Conservation (phyloP, 768 basidiomycete genomes). For the Strobilomyces echinocephalus region DNA sequence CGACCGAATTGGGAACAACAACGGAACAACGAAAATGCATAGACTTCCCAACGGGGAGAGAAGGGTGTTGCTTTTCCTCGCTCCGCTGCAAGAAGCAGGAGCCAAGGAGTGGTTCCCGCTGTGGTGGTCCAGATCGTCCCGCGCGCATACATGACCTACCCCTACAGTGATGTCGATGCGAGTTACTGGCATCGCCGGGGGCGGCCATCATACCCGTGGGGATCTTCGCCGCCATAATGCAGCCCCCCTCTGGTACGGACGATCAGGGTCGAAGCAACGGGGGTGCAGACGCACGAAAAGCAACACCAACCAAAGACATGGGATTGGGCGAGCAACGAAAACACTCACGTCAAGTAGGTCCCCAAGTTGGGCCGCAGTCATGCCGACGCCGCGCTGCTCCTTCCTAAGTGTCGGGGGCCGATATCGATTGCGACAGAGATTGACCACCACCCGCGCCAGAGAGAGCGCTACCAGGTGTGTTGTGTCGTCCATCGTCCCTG, state of each 20-base stretch:
- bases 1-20: slow-evolving; percentile 8
- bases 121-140: neutral
- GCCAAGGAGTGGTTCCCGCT: slow-evolving; percentile 2
- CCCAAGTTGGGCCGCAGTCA: slow-evolving; percentile 30
- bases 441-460: slow-evolving; percentile 22
- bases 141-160: slow-evolving; percentile 1
- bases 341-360: slow-evolving; percentile 31
- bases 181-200: slow-evolving; percentile 4
- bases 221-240: slow-evolving; percentile 18
- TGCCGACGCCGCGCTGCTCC: slow-evolving; percentile 12
- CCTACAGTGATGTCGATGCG: slow-evolving; percentile 11
- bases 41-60: slow-evolving; percentile 1
- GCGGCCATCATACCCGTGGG: slow-evolving; percentile 1
- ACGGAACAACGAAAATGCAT: neutral
- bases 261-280: slow-evolving; percentile 18
- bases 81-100: slow-evolving; percentile 2
- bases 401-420: slow-evolving; percentile 1
- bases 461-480: slow-evolving; percentile 15
- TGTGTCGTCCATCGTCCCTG: neutral
- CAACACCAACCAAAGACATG: neutral
- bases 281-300: neutral
- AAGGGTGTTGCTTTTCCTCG: slow-evolving; percentile 3
- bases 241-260: slow-evolving; percentile 6
- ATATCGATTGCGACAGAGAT: slow-evolving; percentile 23
- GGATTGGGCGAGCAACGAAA: neutral